phyloP scores from a whole-genome alignment of 495 filamentous ascomycete genomes.

The Penicillium maclennaniae region DNA sequence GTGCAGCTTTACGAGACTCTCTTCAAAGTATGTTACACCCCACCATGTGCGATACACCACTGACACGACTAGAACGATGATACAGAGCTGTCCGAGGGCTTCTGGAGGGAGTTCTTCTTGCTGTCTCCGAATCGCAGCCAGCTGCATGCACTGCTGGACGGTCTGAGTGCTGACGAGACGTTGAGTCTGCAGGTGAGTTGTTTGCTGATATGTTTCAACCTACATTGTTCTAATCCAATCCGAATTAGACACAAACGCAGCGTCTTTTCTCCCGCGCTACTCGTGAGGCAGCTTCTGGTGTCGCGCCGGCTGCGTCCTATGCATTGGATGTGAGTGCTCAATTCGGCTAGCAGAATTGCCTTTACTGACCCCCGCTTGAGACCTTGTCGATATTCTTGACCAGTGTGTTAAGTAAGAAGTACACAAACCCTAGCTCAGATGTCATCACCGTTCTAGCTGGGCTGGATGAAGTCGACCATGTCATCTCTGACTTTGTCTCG shows the following conservation, averaged over 20 bases:
- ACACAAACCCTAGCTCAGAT: conserved; percentile 93
- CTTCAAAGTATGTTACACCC: conserved; percentile 62
- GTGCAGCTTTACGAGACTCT: conserved; percentile 83
- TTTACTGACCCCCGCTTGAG: conserved; percentile 52
- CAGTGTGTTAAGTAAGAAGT: conserved; percentile 77
- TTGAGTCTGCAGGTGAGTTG: conserved; percentile 62
- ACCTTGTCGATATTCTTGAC: conserved; percentile 87
- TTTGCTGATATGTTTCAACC: not conserved
- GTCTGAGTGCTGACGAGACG: conserved; percentile 67
- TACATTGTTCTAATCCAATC: not conserved
- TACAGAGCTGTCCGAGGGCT: conserved; percentile 74
- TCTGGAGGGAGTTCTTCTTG: conserved; percentile 95
- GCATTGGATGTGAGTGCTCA: conserved; percentile 76
- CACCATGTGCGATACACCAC: not conserved
- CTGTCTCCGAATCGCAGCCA: conserved; percentile 68
- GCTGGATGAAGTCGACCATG: conserved; percentile 76
- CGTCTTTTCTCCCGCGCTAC: conserved; percentile 74
- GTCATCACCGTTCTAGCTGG: conserved; percentile 87
- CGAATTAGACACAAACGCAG: conserved; percentile 60
- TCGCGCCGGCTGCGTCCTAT: conserved; percentile 63
- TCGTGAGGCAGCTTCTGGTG: conserved; percentile 59
- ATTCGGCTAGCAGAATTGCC: not conserved
- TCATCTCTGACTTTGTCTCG: conserved; percentile 85
- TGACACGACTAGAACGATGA: conserved; percentile 33
- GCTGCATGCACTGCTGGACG: conserved; percentile 62